Percentiles rank a stretch among this genome's conserved stretches.
Evolutionary conservation across 2,329 filamentous ascomycete genomes (phyloP).

Genomic region (Colletotrichum tanaceti): DNA sequence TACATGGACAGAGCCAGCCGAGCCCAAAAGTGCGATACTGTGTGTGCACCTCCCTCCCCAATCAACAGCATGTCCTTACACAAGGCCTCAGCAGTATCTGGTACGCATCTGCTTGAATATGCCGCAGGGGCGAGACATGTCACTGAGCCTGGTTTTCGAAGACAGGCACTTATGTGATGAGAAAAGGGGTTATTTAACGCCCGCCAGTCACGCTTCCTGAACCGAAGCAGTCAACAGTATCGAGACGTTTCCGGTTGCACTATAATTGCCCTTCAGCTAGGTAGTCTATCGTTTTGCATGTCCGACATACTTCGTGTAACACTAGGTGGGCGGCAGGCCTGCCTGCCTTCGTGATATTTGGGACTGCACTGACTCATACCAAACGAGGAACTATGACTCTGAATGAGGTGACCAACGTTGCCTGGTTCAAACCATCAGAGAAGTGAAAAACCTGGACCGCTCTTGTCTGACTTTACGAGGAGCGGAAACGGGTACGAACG

Average conservation of each 20-base stretch:
- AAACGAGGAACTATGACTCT: neutral
- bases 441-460: neutral
- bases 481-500: conserved; percentile 6
- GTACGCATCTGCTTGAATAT: neutral
- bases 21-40: no score
- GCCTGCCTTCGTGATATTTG: no score
- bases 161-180: no score
- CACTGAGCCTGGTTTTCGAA: neutral
- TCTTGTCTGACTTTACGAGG: neutral
- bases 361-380: no score
- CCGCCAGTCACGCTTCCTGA: neutral
- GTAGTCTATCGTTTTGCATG: no score
- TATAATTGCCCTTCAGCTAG: neutral
- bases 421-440: neutral
- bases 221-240: no score
- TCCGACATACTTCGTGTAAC: neutral
- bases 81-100: no score
- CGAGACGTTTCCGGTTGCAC: neutral
- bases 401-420: neutral
- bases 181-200: neutral
- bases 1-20: no score
- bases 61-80: no score
- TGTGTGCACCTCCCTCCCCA: no score
- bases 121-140: neutral
- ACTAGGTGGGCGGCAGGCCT: no score